These are phyloP conservation scores for Euryodendron excelsum DNA, from an alignment of 148 eudicot genomes.

Conservation along the genomic window DNA sequence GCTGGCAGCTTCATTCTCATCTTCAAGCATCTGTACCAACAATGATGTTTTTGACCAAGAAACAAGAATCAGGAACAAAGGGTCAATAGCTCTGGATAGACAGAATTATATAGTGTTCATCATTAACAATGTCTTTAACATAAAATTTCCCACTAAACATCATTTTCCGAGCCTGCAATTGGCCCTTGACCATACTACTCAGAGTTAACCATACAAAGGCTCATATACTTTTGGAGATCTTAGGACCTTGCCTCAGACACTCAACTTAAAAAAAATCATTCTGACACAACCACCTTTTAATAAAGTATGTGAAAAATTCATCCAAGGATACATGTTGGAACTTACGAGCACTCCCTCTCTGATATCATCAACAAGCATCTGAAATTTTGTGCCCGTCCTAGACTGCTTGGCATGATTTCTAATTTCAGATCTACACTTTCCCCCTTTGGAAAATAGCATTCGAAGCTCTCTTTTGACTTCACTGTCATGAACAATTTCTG, in stretches of 20 bases:
- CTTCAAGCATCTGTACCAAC: constrained; percentile 77
- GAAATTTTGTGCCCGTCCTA: constrained; percentile 50
- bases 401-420: constrained; percentile 63
- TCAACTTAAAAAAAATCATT: not conserved
- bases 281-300: not conserved
- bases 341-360: constrained; percentile 94
- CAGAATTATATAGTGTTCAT: not conserved
- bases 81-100: too few species aligned
- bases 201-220: too few species aligned
- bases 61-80: not conserved
- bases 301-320: not conserved
- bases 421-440: constrained; percentile 44
- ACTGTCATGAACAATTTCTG: constrained; percentile 42
- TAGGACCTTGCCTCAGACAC: not conserved
- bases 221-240: not conserved
- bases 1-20: constrained; percentile 85
- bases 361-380: constrained; percentile 96
- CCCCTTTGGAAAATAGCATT: constrained; percentile 69
- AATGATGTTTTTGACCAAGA: too few species aligned
- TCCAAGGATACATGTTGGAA: constrained; percentile 14
- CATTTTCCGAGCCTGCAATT: not conserved
- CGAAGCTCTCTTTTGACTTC: constrained; percentile 97
- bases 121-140: not conserved
- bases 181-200: not conserved
- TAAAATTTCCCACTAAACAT: too few species aligned